These are phyloP conservation scores for Aspergillus ochraceoroseus DNA, from an alignment of 2,329 filamentous ascomycete species.

Conservation along the genomic window DNA sequence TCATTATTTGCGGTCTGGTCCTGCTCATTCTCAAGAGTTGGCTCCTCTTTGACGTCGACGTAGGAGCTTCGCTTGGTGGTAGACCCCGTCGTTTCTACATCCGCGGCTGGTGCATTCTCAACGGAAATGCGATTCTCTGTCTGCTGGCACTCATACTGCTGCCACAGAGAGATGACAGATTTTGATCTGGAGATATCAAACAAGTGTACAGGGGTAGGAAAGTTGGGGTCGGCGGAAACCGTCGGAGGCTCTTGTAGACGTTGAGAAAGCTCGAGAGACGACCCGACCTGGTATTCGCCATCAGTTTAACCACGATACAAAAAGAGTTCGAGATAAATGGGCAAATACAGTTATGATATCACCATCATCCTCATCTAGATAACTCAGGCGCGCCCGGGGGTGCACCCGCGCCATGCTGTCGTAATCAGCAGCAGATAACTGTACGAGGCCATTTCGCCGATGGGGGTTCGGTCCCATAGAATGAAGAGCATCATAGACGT, in stretches of 20 bases:
- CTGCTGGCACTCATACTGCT: constrained; percentile 26
- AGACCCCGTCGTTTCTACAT: constrained; percentile 3
- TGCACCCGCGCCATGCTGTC: constrained; percentile 40
- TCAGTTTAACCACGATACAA: constrained; percentile 14
- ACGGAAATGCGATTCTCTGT: no score
- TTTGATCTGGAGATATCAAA: constrained; percentile 45
- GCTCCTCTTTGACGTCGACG: constrained; percentile 9
- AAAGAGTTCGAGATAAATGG: neutral
- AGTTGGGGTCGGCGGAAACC: constrained; percentile 11
- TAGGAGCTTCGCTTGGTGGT: neutral
- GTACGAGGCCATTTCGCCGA: constrained; percentile 33
- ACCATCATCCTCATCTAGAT: constrained; percentile 46
- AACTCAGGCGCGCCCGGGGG: constrained; percentile 43
- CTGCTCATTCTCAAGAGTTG: constrained; percentile 12
- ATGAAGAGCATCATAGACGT: constrained; percentile 5
- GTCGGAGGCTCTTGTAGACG: constrained; percentile 41
- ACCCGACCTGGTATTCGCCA: constrained; percentile 39
- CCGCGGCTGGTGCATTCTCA: neutral
- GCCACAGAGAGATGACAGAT: constrained; percentile 40
- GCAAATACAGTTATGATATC: constrained; percentile 43
- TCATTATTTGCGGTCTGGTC: constrained; percentile 17
- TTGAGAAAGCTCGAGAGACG: constrained; percentile 45
- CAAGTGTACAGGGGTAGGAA: constrained; percentile 38
- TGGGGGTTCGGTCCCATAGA: neutral
- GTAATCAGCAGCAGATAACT: constrained; percentile 42